Evolutionary conservation across 225 moss, liverwort and hornwort genomes (phyloP).

Genomic region (Lunularia cruciata): DNA sequence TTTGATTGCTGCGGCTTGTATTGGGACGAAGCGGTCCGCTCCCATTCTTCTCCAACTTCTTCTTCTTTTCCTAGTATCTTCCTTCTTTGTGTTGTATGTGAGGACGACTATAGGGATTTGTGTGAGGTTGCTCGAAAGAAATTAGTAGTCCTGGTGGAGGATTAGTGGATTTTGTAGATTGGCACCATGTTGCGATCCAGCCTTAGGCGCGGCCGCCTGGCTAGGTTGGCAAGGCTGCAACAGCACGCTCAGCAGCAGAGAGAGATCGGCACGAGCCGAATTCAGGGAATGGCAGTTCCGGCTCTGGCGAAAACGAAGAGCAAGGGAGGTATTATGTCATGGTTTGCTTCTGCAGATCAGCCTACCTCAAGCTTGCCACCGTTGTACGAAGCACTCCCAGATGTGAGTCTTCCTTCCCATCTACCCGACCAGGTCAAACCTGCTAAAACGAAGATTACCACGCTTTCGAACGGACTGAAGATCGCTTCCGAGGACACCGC

Average conservation of each 20-base stretch:
- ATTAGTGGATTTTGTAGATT: constrained; percentile 10
- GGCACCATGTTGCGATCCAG: constrained; percentile 25
- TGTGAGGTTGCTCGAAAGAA: constrained; percentile 1
- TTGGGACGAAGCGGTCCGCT: background rate
- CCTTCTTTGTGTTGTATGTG: background rate
- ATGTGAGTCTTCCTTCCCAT: constrained; percentile 55
- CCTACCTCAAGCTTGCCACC: constrained; percentile 50
- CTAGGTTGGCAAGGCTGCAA: constrained; percentile 49
- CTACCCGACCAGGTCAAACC: constrained; percentile 56
- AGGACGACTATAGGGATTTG: constrained; percentile 16
- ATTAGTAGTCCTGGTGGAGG: too few species aligned
- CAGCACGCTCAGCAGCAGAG: constrained; percentile 47
- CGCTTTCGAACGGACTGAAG: constrained; percentile 72
- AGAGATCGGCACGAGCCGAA: constrained; percentile 58
- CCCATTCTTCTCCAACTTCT: background rate
- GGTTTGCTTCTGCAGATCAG: constrained; percentile 56
- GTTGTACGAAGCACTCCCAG: constrained; percentile 65
- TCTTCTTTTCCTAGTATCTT: background rate
- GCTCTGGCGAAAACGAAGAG: constrained; percentile 29
- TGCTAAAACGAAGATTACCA: constrained; percentile 56
- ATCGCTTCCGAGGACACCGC: constrained; percentile 72
- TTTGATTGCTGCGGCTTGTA: background rate
- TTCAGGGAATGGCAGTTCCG: constrained; percentile 45
- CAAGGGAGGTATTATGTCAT: constrained; percentile 70
- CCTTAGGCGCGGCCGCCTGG: constrained; percentile 24